A percentile compares a stretch with the other conserved stretches of the same genome.
Evolutionary conservation across 495 filamentous ascomycete species (phyloP).

Genomic region (Daldinia childiae): DNA sequence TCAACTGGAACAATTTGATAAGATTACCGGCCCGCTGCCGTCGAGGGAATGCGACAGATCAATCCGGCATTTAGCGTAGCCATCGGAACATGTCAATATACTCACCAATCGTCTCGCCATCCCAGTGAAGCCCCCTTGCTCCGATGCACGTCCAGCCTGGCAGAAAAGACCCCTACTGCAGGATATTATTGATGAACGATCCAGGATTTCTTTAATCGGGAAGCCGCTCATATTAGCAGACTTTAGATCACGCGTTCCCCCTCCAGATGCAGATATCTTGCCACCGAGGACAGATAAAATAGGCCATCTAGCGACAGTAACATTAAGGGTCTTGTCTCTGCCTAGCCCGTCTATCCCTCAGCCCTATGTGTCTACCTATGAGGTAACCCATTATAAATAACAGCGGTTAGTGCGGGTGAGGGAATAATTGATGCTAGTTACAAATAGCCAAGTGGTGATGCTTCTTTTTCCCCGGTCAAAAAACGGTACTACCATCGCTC

Average conservation of each 20-base stretch:
- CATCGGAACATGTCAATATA: slow-evolving; percentile 25
- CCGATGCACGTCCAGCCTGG: slow-evolving; percentile 23
- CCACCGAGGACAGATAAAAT: slow-evolving; percentile 1
- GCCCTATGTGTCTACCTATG: slow-evolving; percentile 23
- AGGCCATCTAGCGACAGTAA: slow-evolving; percentile 17
- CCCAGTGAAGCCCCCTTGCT: slow-evolving; percentile 12
- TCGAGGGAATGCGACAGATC: slow-evolving; percentile 32
- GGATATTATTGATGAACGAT: slow-evolving; percentile 9
- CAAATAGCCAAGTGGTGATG: slow-evolving; percentile 22
- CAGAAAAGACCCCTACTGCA: slow-evolving; percentile 35
- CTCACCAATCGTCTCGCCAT: slow-evolving; percentile 10
- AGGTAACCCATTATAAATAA: slow-evolving; percentile 26
- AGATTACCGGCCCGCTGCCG: slow-evolving; percentile 33
- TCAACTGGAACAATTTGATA: slow-evolving; percentile 20
- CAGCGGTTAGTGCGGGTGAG: slow-evolving; percentile 30
- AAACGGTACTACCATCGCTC: slow-evolving; percentile 11
- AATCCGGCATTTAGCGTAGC: slow-evolving; percentile 27
- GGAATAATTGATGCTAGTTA: slow-evolving; percentile 22
- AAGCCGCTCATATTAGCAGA: slow-evolving; percentile 17
- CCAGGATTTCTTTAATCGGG: slow-evolving; percentile 28
- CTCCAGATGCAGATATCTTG: slow-evolving; percentile 2
- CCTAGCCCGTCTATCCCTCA: slow-evolving; percentile 21
- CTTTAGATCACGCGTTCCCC: slow-evolving; percentile 25
- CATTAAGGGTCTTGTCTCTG: slow-evolving; percentile 26
- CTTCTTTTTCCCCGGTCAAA: slow-evolving; percentile 23